A percentile compares a stretch with the other conserved stretches of the same genome.
Evolutionary conservation across 2,329 filamentous ascomycete species (phyloP).

Genomic region (Nemania sp.): DNA sequence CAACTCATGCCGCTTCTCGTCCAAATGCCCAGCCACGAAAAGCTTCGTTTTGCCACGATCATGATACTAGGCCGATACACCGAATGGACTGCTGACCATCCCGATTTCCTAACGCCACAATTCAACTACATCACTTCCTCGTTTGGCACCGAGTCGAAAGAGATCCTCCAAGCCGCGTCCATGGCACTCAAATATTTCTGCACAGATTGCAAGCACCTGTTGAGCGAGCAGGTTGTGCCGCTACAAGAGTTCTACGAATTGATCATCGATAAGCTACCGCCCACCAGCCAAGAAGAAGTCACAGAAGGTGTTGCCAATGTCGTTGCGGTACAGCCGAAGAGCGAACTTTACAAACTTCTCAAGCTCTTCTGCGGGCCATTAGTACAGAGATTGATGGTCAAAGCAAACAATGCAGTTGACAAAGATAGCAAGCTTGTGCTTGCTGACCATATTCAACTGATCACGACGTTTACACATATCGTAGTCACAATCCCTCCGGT

Average conservation of each 20-base stretch:
- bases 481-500: slow-evolving; percentile 72
- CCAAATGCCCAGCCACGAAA: slow-evolving; percentile 93
- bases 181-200: slow-evolving; percentile 97
- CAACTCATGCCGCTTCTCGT: slow-evolving; percentile 92
- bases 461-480: slow-evolving; percentile 85
- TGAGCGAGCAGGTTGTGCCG: slow-evolving; percentile 81
- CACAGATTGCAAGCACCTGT: slow-evolving; percentile 85
- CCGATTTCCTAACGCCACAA: slow-evolving; percentile 88
- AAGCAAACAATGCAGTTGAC: slow-evolving; percentile 82
- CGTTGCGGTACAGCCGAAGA: slow-evolving; percentile 79
- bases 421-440: slow-evolving; percentile 83
- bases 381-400: slow-evolving; percentile 79
- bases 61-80: slow-evolving; percentile 97
- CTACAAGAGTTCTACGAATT: slow-evolving; percentile 92
- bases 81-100: slow-evolving; percentile 94
- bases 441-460: slow-evolving; percentile 88
- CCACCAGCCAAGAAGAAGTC: slow-evolving; percentile 88
- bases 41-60: slow-evolving; percentile 96
- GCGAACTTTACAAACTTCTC: slow-evolving; percentile 80
- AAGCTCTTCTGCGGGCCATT: slow-evolving; percentile 94
- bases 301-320: slow-evolving; percentile 95
- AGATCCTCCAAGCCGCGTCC: slow-evolving; percentile 88
- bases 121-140: slow-evolving; percentile 95
- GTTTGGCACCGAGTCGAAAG: slow-evolving; percentile 84
- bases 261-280: slow-evolving; percentile 82